phyloP scores from a whole-genome alignment of 2,329 filamentous ascomycete genomes.

The Alternaria tenuissima region DNA sequence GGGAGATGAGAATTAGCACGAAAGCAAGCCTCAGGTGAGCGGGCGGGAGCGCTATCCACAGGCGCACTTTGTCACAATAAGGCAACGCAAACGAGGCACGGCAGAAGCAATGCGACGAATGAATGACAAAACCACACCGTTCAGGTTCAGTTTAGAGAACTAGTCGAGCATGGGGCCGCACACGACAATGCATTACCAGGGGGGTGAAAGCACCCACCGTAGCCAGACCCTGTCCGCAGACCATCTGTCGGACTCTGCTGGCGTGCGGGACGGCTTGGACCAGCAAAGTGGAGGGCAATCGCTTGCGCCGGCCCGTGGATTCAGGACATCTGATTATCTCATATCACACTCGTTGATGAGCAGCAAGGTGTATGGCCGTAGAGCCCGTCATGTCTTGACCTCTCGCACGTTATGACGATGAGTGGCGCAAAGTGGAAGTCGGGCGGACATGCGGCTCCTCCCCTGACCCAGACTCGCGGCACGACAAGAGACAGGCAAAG shows the following conservation, averaged over 20 bases:
- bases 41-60: conserved; percentile 47
- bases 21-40: conserved; percentile 49
- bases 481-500: conserved; percentile 39
- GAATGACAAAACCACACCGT: conserved; percentile 49
- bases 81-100: conserved; percentile 52
- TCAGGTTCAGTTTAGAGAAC: conserved; percentile 43
- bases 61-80: conserved; percentile 48
- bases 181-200: conserved; percentile 45
- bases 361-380: conserved; percentile 12
- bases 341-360: conserved; percentile 24
- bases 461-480: conserved; percentile 45
- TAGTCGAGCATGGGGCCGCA: conserved; percentile 43
- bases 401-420: conserved; percentile 3
- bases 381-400: conserved; percentile 14
- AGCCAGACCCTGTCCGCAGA: conserved; percentile 46
- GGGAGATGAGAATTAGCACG: conserved; percentile 45
- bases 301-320: conserved; percentile 47
- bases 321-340: conserved; percentile 19
- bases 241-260: conserved; percentile 47
- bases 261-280: conserved; percentile 52
- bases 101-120: conserved; percentile 49
- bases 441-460: conserved; percentile 45
- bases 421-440: conserved; percentile 16
- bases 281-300: conserved; percentile 47
- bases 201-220: conserved; percentile 43